A percentile compares a stretch with the other conserved stretches of the same genome.
These are phyloP conservation scores for Nicotiana rustica DNA, from an alignment of 305 asterid genomes.

Conservation along the genomic window DNA sequence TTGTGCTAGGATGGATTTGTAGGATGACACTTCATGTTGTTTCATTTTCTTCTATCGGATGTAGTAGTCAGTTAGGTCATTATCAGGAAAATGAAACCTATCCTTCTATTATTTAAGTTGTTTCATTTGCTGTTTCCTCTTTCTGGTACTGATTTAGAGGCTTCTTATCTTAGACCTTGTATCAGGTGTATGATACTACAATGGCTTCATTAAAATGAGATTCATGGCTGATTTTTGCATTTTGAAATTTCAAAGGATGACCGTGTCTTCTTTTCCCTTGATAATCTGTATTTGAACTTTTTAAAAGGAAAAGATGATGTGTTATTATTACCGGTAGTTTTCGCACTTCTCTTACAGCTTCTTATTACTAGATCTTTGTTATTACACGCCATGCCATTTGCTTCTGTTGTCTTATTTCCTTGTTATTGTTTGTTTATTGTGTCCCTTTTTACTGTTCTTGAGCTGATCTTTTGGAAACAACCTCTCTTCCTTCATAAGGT, in stretches of 20 bases:
- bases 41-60: background rate
- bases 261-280: background rate
- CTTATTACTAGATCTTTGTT: no score
- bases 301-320: background rate
- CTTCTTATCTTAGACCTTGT: background rate
- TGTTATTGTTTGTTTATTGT: no score
- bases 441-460: no score
- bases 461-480: no score
- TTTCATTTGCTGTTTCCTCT: background rate
- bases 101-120: slow-evolving; percentile 16
- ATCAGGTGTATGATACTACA: background rate
- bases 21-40: slow-evolving; percentile 4
- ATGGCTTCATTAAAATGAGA: background rate
- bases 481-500: no score
- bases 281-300: background rate
- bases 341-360: no score
- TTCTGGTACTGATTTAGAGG: background rate
- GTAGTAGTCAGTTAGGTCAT: background rate
- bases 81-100: background rate
- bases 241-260: background rate
- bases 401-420: no score
- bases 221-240: slow-evolving; percentile 2
- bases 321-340: no score
- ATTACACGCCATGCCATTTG: no score
- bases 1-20: slow-evolving; percentile 33